Base-by-base conservation (phyloP, 179 eudicot species). In the Nepenthes alata region DNA sequence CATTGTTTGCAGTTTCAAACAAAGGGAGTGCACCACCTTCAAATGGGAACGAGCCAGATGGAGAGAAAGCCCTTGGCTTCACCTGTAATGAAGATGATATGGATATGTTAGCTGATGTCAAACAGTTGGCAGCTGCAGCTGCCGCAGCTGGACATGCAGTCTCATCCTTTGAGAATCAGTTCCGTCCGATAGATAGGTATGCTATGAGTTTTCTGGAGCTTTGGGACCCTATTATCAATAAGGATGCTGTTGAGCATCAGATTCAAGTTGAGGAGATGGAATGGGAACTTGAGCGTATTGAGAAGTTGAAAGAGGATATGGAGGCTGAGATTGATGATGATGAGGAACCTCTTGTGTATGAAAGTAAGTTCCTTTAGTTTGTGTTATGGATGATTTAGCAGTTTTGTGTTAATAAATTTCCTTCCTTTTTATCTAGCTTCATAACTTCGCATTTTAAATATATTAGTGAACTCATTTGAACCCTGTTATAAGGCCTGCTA, bases 31-130 rank as follows among this genome's bases (percentile, higher is more conserved):
- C 39, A 39, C 58, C 54, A 54, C 63, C 64, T 52, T 57, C 74
- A 45, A 68, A 60, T 64, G 80, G 67, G 9, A 73, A 72, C 61
- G 81, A 72, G 61, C 61, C 67, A 67, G 79, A 77, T 62, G 84
- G 76, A 59, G 97, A 78, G 70, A 72, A 75, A 63, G 78, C 86
- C 63, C 79, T 85, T 41, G 73, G 76, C 64, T 41, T 79, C 57
- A 79, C 77, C 54, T 83, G 78, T 65, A 71, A 87, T 60, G 99
- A 93, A 68, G 99, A 85, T 63, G 98, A 93, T 64, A 75, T 76
- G 15, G 97, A 94, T 75, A 94, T 94, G 99, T 71, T 94, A 67
- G 99, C 96, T 76, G 99, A 90, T 73, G 97, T 94, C 72, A 94
- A 85, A 73, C 94, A 94, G 76, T 87, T 94, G 97, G 97, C 99